A percentile compares a stretch with the other conserved stretches of the same genome.
phyloP scores from a whole-genome alignment of 1,284 basidiomycete genomes.

The Irpex sp. region DNA sequence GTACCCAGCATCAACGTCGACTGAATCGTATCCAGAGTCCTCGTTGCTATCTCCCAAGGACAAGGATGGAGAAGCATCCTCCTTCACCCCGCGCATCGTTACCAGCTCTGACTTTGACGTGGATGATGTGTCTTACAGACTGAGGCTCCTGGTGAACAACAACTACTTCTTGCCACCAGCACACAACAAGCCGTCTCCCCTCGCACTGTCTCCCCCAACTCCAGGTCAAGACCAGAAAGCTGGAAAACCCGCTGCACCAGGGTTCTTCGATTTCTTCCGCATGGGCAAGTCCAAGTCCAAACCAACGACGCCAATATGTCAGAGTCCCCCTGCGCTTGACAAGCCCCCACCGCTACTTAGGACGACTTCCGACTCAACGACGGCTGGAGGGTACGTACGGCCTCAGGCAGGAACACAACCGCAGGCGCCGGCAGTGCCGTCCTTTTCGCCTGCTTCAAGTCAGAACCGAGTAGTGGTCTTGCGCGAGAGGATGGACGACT shows the following conservation, averaged over 20 bases:
- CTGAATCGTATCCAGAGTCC: constrained; percentile 50
- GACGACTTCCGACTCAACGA: constrained; percentile 60
- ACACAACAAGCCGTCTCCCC: constrained; percentile 69
- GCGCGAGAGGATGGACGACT: constrained; percentile 70
- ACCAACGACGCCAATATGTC: constrained; percentile 44
- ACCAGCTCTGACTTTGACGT: constrained; percentile 55
- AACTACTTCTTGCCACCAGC: constrained; percentile 83
- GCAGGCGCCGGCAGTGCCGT: constrained; percentile 24
- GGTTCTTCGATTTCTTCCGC: constrained; percentile 66
- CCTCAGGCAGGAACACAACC: constrained; percentile 38
- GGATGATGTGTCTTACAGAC: constrained; percentile 79
- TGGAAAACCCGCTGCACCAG: constrained; percentile 42
- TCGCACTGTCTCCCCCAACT: constrained; percentile 47
- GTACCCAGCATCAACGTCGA: constrained; percentile 66
- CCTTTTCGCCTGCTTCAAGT: constrained; percentile 23
- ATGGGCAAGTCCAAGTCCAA: constrained; percentile 64
- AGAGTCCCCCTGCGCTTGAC: constrained; percentile 23
- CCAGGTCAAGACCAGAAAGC: constrained; percentile 35
- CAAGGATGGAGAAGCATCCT: constrained; percentile 40
- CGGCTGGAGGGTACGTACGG: constrained; percentile 34
- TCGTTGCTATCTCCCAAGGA: constrained; percentile 51
- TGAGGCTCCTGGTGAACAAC: constrained; percentile 77
- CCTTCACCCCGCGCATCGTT: constrained; percentile 42
- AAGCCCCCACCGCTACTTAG: constrained; percentile 42
- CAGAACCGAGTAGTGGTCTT: constrained; percentile 66